phyloP scores from a whole-genome alignment of 306 rosid genomes.

The Quercus robur region DNA sequence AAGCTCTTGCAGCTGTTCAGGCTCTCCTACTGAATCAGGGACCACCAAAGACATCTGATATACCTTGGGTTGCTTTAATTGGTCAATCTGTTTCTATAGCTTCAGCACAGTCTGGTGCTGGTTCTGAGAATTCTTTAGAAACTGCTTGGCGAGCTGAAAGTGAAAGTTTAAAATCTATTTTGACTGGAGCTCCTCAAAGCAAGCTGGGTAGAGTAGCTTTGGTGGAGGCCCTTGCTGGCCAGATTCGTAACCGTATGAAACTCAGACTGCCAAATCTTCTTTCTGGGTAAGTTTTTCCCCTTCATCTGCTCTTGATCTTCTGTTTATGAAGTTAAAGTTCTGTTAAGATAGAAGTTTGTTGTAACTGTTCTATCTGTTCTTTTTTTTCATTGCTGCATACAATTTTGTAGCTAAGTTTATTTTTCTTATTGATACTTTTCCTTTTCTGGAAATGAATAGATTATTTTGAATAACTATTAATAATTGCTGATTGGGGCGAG shows the following conservation, averaged over 20 bases:
- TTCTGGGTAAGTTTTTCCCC: slow-evolving; percentile 65
- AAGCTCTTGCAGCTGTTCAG: slow-evolving; percentile 91
- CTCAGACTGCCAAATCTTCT: slow-evolving; percentile 86
- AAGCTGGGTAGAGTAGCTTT: slow-evolving; percentile 95
- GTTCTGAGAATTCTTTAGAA: slow-evolving; percentile 89
- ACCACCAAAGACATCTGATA: slow-evolving; percentile 76
- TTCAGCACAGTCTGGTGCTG: slow-evolving; percentile 85
- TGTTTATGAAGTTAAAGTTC: background rate
- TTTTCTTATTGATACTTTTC: too few species aligned
- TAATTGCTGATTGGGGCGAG: too few species aligned
- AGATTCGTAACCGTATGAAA: slow-evolving; percentile 89
- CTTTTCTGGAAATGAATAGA: too few species aligned
- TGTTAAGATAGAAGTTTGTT: background rate
- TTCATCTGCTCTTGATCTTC: background rate
- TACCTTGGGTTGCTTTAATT: slow-evolving; percentile 96
- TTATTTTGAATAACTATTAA: too few species aligned
- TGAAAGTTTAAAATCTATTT: slow-evolving; percentile 89
- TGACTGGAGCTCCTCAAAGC: slow-evolving; percentile 89
- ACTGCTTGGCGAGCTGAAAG: slow-evolving; percentile 98
- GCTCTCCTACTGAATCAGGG: slow-evolving; percentile 90
- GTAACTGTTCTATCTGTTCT: too few species aligned
- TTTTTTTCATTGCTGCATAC: too few species aligned
- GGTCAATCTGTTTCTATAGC: slow-evolving; percentile 98
- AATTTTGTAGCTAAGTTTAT: too few species aligned
- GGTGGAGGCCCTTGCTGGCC: slow-evolving; percentile 84